Percentiles rank a stretch among this genome's conserved stretches.
phyloP scores from a whole-genome alignment of 768 basidiomycete species.

The Termitomyces sp. region DNA sequence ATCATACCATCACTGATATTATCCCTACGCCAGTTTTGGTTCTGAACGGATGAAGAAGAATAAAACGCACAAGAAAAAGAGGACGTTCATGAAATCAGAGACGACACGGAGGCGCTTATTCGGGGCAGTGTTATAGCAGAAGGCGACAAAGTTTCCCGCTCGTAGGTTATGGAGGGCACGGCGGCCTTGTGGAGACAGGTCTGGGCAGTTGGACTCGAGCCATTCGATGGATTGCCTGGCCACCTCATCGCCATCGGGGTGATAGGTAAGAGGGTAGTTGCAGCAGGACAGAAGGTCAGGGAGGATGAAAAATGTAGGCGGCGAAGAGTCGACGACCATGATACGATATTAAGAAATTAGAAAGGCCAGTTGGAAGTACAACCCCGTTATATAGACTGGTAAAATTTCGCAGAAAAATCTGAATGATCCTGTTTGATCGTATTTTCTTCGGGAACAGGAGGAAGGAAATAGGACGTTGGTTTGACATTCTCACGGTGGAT shows the following conservation, averaged over 20 bases:
- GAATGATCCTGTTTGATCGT: too few species aligned
- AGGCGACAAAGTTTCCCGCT: constrained; percentile 60
- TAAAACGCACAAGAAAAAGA: constrained; percentile 42
- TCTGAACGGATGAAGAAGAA: background rate
- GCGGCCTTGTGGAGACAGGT: constrained; percentile 36
- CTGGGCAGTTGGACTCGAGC: constrained; percentile 40
- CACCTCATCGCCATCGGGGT: constrained; percentile 37
- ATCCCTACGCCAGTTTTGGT: constrained; percentile 32
- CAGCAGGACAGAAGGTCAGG: constrained; percentile 53
- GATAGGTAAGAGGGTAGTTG: constrained; percentile 35
- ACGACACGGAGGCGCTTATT: constrained; percentile 55
- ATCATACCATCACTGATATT: constrained; percentile 78
- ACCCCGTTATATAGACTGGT: too few species aligned
- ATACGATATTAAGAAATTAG: background rate
- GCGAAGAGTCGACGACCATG: background rate
- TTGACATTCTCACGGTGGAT: too few species aligned
- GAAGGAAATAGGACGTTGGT: too few species aligned
- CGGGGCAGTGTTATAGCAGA: constrained; percentile 52
- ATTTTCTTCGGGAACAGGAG: too few species aligned
- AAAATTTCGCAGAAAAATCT: too few species aligned
- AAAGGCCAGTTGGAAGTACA: too few species aligned
- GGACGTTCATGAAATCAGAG: constrained; percentile 62
- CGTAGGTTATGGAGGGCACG: constrained; percentile 50
- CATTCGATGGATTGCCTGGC: constrained; percentile 43
- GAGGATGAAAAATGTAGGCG: constrained; percentile 32